Conservation (phyloP, 208 protist species). For the Leishmania major region DNA sequence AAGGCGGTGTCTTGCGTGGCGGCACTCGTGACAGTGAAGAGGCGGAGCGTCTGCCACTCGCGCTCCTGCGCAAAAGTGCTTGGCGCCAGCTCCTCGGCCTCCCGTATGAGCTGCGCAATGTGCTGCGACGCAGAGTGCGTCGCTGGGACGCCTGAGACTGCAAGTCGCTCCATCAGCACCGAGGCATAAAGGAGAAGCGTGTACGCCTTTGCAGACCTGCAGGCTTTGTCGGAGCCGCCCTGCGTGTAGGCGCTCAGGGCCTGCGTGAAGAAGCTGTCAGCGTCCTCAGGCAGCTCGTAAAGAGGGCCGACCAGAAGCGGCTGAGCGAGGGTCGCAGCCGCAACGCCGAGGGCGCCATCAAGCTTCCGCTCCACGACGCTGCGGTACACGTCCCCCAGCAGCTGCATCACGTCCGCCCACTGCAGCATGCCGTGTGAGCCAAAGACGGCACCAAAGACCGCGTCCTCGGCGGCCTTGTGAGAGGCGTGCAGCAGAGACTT, state of each 20-base stretch:
- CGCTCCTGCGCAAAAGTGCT: conserved; percentile 9
- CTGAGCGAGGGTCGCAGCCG: conserved; percentile 30
- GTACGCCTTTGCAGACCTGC: conserved; percentile 30
- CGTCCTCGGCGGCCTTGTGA: conserved; percentile 39
- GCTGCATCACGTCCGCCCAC: conserved; percentile 39
- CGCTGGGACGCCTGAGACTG: conserved; percentile 34
- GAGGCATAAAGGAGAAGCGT: conserved; percentile 51
- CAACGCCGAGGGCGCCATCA: conserved; percentile 19
- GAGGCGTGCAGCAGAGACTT: conserved; percentile 62
- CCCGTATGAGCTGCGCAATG: conserved; percentile 45
- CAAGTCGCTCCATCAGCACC: conserved; percentile 39
- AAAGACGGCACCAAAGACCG: conserved; percentile 54
- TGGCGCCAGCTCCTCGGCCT: conserved; percentile 33
- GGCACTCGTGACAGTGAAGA: conserved; percentile 45
- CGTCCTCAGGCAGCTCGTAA: conserved; percentile 43
- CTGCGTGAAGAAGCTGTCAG: conserved; percentile 49
- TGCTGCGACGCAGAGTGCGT: conserved; percentile 33
- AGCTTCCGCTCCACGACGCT: conserved; percentile 60
- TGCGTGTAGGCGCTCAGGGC: conserved; percentile 58
- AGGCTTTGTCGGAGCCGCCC: conserved; percentile 36
- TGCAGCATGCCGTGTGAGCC: conserved; percentile 33
- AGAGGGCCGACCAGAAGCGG: conserved; percentile 52
- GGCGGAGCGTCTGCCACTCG: conserved; percentile 68
- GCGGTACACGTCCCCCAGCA: conserved; percentile 65
- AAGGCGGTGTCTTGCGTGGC: conserved; percentile 27